Base-by-base conservation (phyloP, 495 filamentous ascomycete species). In the Hapsidospora chrysogenum region DNA sequence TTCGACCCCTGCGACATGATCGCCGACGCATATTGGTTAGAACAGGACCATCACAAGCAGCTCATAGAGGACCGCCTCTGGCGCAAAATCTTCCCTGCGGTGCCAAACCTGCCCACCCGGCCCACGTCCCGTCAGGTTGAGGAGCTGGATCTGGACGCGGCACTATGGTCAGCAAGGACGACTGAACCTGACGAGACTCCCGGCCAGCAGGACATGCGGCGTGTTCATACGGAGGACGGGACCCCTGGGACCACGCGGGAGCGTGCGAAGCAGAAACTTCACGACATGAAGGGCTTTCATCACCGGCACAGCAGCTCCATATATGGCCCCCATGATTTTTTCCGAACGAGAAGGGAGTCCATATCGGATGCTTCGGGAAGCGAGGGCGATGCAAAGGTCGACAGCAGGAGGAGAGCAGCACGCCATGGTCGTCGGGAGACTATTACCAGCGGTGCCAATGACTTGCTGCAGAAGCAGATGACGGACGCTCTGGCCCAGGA, bases 11-110 rank as follows among this genome's bases (percentile, higher is more conserved):
- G 76, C 30, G 85, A 93, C 42, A 67, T 92, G 45, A 56, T 95
- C 15, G 81, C 84, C 1, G 86, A 95, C 55, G 63, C 74, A 9
- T 76, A 79, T 39, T 95, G 86, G 86, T 58, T 85, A 29, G 79
- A 92, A 50, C 75, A 83, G 39, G 70, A 63, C 16, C 57, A 70
- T 33, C 80, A 93, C 48, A 85, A 83, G 47, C 66, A 58, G 31
- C 61, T 79, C 9, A 71, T 92, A 17, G 77, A 87, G 41, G 76
- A 86, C 51, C 70, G 66, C 16, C 60, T 76, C 44, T 83, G 82
- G 35, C 62, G 69, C 9, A 72, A 68, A 29, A 65, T 92, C 4
- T 86, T 83, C 48, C 63, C 74, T 2, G 52, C 51, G 29, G 42
- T 41, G 5, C 25, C 40, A 6, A 54, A 53, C 0, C 20, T 25